phyloP scores from a whole-genome alignment of 2,329 filamentous ascomycete genomes.

The Cadophora malorum region DNA sequence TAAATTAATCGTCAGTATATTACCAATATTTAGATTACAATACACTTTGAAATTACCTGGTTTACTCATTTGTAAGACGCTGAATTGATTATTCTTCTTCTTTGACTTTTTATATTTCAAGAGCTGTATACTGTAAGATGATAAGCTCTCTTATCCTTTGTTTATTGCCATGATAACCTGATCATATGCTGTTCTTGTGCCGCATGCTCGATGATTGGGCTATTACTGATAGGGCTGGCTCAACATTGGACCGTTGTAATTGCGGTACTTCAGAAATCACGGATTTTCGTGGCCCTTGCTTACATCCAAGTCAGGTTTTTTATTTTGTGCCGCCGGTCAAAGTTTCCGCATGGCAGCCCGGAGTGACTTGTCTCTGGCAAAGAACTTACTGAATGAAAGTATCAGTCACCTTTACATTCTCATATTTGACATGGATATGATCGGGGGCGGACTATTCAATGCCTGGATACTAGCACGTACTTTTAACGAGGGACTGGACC shows the following conservation, averaged over 20 bases:
- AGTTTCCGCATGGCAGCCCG: conserved; percentile 4
- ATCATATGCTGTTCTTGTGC: neutral
- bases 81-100: no score
- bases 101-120: no score
- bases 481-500: neutral
- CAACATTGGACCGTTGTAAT: neutral
- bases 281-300: neutral
- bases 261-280: neutral
- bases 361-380: neutral
- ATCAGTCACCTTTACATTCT: neutral
- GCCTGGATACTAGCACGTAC: neutral
- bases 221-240: neutral
- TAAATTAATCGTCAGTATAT: no score
- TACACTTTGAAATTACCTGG: no score
- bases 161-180: no score
- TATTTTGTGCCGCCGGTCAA: neutral
- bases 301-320: neutral
- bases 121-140: no score
- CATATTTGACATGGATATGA: conserved; percentile 1
- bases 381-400: neutral
- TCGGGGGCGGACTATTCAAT: neutral
- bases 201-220: neutral
- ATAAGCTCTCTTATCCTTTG: no score
- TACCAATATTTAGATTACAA: no score
- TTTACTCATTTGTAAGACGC: no score